phyloP scores from a whole-genome alignment of 345 rosid species.

The Gossypium raimondii region DNA sequence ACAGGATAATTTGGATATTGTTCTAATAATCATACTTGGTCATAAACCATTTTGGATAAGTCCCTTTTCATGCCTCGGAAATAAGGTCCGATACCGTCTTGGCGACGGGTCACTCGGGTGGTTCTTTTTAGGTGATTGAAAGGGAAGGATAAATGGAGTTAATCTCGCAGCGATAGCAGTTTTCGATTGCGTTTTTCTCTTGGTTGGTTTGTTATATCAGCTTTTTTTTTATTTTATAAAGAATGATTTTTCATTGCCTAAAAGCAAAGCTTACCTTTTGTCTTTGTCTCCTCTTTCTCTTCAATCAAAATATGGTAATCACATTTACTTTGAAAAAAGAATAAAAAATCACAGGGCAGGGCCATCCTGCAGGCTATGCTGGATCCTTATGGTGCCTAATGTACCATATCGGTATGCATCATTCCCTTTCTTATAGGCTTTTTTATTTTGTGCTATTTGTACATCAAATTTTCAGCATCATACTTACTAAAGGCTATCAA shows the following conservation, averaged over 20 bases:
- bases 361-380: conserved; percentile 1
- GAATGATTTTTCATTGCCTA: conserved; percentile 16
- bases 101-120: not conserved
- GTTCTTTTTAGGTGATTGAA: conserved; percentile 6
- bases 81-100: not conserved
- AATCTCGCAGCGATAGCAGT: not conserved
- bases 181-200: not conserved
- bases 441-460: not conserved
- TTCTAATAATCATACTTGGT: not conserved
- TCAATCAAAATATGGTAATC: conserved; percentile 13
- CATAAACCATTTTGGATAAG: not conserved
- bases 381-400: conserved; percentile 18
- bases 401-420: conserved; percentile 11
- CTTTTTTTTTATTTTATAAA: conserved; percentile 24
- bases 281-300: conserved; percentile 4
- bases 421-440: not conserved
- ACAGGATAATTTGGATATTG: not conserved
- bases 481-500: conserved; percentile 22
- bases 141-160: not conserved
- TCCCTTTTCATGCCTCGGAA: not conserved
- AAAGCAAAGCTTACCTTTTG: conserved; percentile 2
- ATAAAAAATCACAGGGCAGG: no score
- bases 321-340: conserved; percentile 10
- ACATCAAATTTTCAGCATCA: conserved; percentile 3
- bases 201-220: conserved; percentile 1